phyloP scores from a whole-genome alignment of 768 basidiomycete genomes.

The Pleurotus tuoliensis region DNA sequence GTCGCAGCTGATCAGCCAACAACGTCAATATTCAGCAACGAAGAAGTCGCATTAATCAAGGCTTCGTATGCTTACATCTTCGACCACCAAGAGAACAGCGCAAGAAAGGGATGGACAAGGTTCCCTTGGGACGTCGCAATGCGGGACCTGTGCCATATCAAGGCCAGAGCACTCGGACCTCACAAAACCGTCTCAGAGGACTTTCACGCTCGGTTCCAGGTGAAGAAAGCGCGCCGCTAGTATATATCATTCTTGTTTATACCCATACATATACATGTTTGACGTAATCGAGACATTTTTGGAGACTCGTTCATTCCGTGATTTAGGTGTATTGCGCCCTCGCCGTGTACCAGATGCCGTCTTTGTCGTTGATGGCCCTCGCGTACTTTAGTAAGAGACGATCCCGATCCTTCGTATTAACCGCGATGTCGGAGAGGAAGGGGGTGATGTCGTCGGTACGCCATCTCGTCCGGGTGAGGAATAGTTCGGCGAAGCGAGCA shows the following conservation, averaged over 20 bases:
- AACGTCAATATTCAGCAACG: conserved; percentile 16
- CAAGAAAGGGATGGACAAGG: conserved; percentile 22
- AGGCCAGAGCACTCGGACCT: conserved; percentile 35
- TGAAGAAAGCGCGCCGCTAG: not conserved
- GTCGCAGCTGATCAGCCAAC: not conserved
- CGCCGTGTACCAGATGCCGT: conserved; percentile 73
- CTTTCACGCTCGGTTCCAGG: conserved; percentile 38
- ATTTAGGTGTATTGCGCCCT: conserved; percentile 46
- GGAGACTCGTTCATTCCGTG: not conserved
- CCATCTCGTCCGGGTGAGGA: conserved; percentile 77
- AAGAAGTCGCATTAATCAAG: conserved; percentile 26
- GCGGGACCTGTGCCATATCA: conserved; percentile 46
- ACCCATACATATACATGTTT: not conserved
- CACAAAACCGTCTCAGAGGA: conserved; percentile 33
- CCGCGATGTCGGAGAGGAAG: conserved; percentile 77
- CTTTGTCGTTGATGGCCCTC: conserved; percentile 64
- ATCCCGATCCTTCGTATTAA: conserved; percentile 86
- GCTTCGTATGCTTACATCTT: conserved; percentile 49
- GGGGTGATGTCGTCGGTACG: conserved; percentile 74
- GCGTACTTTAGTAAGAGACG: conserved; percentile 85
- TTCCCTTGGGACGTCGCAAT: conserved; percentile 54
- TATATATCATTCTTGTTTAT: not conserved
- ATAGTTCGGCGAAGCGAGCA: conserved; percentile 83
- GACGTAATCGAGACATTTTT: not conserved
- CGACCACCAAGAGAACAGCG: conserved; percentile 19